Conservation (phyloP, 2,329 filamentous ascomycete genomes). For the Colletotrichum sp. region DNA sequence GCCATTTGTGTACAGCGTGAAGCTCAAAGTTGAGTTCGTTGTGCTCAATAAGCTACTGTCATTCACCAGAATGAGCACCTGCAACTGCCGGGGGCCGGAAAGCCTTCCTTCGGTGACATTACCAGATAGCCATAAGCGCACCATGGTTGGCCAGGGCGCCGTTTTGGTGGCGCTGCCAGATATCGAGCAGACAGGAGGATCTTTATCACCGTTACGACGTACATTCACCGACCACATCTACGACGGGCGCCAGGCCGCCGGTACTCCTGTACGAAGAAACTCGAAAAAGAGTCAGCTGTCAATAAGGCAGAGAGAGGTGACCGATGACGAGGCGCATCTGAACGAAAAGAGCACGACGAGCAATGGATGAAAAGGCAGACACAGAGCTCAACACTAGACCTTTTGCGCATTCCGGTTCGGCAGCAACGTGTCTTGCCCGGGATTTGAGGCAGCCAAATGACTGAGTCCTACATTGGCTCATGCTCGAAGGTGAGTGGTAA, state of each 20-base stretch:
- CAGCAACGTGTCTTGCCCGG: not conserved
- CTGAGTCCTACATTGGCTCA: too few relatives aligned
- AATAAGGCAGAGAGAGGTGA: not conserved
- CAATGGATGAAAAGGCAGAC: not conserved
- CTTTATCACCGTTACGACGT: not conserved
- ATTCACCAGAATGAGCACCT: slow-evolving; percentile 14
- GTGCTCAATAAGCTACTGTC: slow-evolving; percentile 34
- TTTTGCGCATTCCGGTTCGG: not conserved
- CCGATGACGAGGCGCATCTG: not conserved
- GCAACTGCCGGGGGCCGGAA: slow-evolving; percentile 9
- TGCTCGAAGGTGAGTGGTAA: too few relatives aligned
- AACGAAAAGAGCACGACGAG: not conserved
- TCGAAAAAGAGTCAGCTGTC: not conserved
- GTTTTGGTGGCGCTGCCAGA: not conserved
- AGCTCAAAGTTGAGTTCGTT: slow-evolving; percentile 40
- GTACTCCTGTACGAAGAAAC: not conserved
- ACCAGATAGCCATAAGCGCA: not conserved
- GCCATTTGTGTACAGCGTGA: slow-evolving; percentile 35
- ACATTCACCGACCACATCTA: not conserved
- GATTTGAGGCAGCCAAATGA: not conserved
- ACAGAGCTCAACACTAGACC: not conserved
- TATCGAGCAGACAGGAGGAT: slow-evolving; percentile 7
- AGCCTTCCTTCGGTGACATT: not conserved
- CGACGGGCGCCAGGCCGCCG: not conserved
- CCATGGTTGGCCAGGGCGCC: not conserved